phyloP scores from a whole-genome alignment of 148 eudicot genomes.

The Vaccinium myrtillus region DNA sequence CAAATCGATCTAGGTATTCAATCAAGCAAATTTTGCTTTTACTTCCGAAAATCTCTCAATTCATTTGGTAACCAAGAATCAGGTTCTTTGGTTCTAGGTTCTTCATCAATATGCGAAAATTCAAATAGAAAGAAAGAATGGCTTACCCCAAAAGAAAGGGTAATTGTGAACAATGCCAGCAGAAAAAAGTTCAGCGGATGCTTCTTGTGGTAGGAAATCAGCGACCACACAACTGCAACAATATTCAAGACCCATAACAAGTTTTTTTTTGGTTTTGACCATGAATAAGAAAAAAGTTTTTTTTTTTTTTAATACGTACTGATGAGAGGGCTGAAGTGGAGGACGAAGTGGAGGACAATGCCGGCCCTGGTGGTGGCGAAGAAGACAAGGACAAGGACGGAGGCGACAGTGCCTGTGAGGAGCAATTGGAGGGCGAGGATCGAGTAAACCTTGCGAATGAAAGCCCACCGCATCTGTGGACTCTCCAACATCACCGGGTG shows the following conservation, averaged over 20 bases:
- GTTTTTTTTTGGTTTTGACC: too few species aligned
- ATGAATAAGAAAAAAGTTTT: too few species aligned
- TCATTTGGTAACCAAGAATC: background rate
- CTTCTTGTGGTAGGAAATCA: constrained; percentile 40
- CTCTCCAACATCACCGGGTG: constrained; percentile 66
- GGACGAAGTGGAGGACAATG: constrained; percentile 53
- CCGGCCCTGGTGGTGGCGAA: constrained; percentile 60
- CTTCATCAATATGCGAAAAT: background rate
- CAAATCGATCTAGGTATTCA: background rate
- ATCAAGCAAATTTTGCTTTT: background rate
- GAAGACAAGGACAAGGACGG: constrained; percentile 70
- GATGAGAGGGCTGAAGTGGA: constrained; percentile 67
- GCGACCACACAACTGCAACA: constrained; percentile 46
- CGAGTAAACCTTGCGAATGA: constrained; percentile 72
- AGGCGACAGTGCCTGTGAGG: constrained; percentile 64
- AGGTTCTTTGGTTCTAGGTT: background rate
- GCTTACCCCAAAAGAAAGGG: constrained; percentile 43
- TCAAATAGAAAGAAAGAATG: background rate
- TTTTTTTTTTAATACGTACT: constrained; percentile 25
- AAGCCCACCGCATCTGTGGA: constrained; percentile 75
- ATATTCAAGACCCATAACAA: background rate
- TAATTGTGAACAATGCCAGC: too few species aligned
- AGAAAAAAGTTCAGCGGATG: constrained; percentile 43
- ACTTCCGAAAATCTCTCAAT: background rate
- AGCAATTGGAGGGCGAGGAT: constrained; percentile 74